These are phyloP conservation scores for Jatropha podagrica DNA, from an alignment of 441 rosid genomes.

Conservation along the genomic window DNA sequence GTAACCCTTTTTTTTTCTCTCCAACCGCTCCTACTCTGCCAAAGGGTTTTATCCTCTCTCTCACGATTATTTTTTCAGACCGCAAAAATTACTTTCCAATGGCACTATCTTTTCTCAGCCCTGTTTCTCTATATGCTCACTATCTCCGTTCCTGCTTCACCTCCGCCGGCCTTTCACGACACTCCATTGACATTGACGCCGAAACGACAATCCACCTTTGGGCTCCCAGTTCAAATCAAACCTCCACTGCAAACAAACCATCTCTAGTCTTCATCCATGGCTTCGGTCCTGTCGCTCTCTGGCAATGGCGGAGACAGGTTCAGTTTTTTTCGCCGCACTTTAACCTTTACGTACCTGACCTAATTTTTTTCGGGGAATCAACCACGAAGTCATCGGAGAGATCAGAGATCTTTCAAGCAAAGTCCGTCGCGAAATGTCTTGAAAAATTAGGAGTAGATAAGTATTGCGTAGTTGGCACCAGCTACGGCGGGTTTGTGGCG, in stretches of 20 bases:
- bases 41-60: neutral
- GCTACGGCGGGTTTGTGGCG: constrained; percentile 89
- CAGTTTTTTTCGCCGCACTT: constrained; percentile 50
- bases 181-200: constrained; percentile 38
- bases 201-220: constrained; percentile 69
- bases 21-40: neutral
- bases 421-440: constrained; percentile 46
- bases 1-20: neutral
- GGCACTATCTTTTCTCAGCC: constrained; percentile 52
- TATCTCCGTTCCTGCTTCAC: constrained; percentile 72
- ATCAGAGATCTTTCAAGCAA: constrained; percentile 76
- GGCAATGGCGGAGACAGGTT: constrained; percentile 82
- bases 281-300: constrained; percentile 68
- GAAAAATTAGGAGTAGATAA: constrained; percentile 46
- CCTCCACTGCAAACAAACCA: constrained; percentile 27
- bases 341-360: constrained; percentile 68
- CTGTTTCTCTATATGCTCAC: constrained; percentile 45
- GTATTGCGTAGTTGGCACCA: constrained; percentile 65
- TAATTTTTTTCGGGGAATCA: constrained; percentile 73
- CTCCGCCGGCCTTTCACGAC: constrained; percentile 56
- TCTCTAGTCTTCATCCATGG: constrained; percentile 69
- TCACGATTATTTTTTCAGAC: too few relatives aligned
- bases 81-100: neutral
- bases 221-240: constrained; percentile 45
- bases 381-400: constrained; percentile 49